Evolutionary conservation across 257 asterid genomes (phyloP).

Genomic region (Linderniella brevidens): DNA sequence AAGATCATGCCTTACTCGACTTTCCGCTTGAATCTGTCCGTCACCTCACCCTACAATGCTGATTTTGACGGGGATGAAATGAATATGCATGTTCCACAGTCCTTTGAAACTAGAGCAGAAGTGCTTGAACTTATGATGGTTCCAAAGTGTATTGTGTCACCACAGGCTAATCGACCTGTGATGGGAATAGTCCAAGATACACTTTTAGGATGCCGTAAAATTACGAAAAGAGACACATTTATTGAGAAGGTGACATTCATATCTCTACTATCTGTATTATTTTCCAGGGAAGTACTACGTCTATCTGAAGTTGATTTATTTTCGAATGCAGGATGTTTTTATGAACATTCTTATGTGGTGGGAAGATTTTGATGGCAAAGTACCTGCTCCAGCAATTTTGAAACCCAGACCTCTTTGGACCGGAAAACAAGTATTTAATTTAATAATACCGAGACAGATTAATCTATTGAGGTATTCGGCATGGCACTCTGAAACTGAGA

Average conservation of each 20-base stretch:
- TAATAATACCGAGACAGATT: slow-evolving; percentile 88
- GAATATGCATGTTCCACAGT: slow-evolving; percentile 99
- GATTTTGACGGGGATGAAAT: slow-evolving; percentile 99
- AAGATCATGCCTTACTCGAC: slow-evolving; percentile 99
- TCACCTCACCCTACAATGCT: slow-evolving; percentile 98
- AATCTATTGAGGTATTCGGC: slow-evolving; percentile 79
- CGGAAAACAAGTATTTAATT: slow-evolving; percentile 91
- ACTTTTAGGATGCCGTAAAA: slow-evolving; percentile 88
- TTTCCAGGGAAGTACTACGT: neutral
- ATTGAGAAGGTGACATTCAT: slow-evolving; percentile 65
- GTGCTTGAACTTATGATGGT: slow-evolving; percentile 97
- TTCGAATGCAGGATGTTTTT: slow-evolving; percentile 70
- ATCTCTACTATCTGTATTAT: neutral
- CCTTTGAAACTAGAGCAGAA: slow-evolving; percentile 99
- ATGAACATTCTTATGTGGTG: slow-evolving; percentile 99
- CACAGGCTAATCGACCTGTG: slow-evolving; percentile 91
- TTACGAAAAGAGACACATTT: slow-evolving; percentile 91
- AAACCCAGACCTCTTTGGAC: slow-evolving; percentile 99
- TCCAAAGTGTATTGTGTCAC: slow-evolving; percentile 93
- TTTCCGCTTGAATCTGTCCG: slow-evolving; percentile 87
- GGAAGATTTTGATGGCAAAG: slow-evolving; percentile 99
- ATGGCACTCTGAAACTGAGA: slow-evolving; percentile 86
- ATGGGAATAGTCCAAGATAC: slow-evolving; percentile 99
- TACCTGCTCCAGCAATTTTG: slow-evolving; percentile 92
- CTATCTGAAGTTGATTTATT: neutral